Percentiles rank a stretch among this genome's conserved stretches.
Conservation (phyloP, 495 filamentous ascomycete species). For the Penicillium bovifimosum region DNA sequence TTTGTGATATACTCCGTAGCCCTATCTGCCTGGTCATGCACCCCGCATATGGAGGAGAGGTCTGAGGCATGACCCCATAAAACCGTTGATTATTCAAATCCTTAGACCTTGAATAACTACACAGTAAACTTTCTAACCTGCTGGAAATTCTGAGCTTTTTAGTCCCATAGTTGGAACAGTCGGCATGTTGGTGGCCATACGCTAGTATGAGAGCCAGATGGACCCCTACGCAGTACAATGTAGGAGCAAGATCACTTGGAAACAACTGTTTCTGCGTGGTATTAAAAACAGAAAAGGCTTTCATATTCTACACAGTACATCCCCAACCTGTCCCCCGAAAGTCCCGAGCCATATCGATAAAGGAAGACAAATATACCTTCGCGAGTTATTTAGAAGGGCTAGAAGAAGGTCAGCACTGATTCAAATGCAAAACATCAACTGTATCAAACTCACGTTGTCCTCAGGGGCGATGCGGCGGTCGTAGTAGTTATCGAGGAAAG, state of each 20-base stretch:
- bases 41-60: too few relatives aligned
- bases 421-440: background rate
- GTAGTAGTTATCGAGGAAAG: constrained; percentile 54
- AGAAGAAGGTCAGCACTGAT: constrained; percentile 18
- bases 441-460: constrained; percentile 50
- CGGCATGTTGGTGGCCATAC: background rate
- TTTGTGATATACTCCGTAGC: background rate
- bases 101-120: too few relatives aligned
- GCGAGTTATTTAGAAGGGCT: constrained; percentile 41
- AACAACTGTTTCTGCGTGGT: constrained; percentile 35
- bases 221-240: too few relatives aligned
- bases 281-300: constrained; percentile 25
- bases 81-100: too few relatives aligned
- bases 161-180: background rate
- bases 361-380: constrained; percentile 4
- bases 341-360: background rate
- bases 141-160: background rate
- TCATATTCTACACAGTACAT: constrained; percentile 25
- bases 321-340: background rate
- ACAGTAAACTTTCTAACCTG: background rate
- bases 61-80: too few relatives aligned
- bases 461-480: constrained; percentile 54
- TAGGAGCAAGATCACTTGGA: constrained; percentile 3
- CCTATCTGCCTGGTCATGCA: background rate
- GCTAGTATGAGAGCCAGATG: background rate